Evolutionary conservation across 345 rosid genomes (phyloP).

Genomic region (Schrenkiella parvula): DNA sequence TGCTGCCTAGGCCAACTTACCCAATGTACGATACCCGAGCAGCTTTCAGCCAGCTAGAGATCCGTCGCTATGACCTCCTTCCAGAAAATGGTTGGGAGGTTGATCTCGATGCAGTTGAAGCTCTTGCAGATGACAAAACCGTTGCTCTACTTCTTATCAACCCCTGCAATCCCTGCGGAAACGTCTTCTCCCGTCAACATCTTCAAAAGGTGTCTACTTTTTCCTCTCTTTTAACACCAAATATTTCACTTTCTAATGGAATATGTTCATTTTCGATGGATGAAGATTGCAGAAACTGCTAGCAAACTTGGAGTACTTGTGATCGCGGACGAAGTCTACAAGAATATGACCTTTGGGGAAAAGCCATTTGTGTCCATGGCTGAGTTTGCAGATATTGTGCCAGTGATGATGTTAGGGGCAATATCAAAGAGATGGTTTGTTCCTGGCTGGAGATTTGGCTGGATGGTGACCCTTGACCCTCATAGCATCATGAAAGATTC

Average conservation of each 20-base stretch:
- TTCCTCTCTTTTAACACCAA: background rate
- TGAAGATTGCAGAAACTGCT: slow-evolving; percentile 56
- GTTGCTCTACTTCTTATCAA: slow-evolving; percentile 30
- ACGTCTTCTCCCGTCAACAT: slow-evolving; percentile 41
- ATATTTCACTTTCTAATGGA: background rate
- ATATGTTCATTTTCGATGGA: background rate
- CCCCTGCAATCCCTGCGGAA: slow-evolving; percentile 59
- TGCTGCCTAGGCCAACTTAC: slow-evolving; percentile 33
- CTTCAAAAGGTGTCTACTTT: background rate
- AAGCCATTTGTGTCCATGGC: slow-evolving; percentile 50
- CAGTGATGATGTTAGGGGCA: slow-evolving; percentile 47
- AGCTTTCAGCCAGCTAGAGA: slow-evolving; percentile 28
- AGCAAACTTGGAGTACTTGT: slow-evolving; percentile 45
- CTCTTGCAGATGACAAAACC: slow-evolving; percentile 26
- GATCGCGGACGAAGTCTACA: slow-evolving; percentile 54
- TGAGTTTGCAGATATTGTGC: slow-evolving; percentile 44
- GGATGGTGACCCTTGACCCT: slow-evolving; percentile 47
- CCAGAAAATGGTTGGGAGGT: slow-evolving; percentile 29
- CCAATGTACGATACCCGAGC: slow-evolving; percentile 28
- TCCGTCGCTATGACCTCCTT: slow-evolving; percentile 35
- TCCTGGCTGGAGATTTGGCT: slow-evolving; percentile 61
- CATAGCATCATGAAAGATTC: slow-evolving; percentile 28
- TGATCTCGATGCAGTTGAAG: slow-evolving; percentile 17
- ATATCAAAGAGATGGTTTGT: slow-evolving; percentile 55
- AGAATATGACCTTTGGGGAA: slow-evolving; percentile 40